phyloP scores from a whole-genome alignment of 2,329 filamentous ascomycete species.

The Pseudogymnoascus sp. region DNA sequence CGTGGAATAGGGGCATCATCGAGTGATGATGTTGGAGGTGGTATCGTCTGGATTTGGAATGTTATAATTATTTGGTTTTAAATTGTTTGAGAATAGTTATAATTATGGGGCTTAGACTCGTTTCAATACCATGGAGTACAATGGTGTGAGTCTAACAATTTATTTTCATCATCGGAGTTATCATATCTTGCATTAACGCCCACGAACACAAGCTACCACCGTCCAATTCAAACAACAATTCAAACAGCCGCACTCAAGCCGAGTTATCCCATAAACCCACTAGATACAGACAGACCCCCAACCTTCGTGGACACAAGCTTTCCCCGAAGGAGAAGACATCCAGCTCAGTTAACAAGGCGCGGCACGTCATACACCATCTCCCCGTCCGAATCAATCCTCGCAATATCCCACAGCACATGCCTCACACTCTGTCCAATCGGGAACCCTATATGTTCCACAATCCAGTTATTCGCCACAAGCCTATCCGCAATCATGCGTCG shows the following conservation, averaged over 20 bases:
- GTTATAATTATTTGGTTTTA: background rate
- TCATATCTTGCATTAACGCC: background rate
- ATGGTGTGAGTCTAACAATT: background rate
- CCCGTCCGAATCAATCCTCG: background rate
- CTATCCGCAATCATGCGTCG: constrained; percentile 2
- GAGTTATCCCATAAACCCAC: background rate
- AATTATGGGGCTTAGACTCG: background rate
- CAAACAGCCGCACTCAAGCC: background rate
- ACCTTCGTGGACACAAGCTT: background rate
- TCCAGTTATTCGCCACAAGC: background rate
- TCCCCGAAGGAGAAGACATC: background rate
- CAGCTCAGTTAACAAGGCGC: background rate
- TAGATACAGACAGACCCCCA: background rate
- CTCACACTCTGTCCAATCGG: background rate
- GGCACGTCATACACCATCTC: background rate
- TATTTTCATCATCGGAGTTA: background rate
- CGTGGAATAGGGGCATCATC: background rate
- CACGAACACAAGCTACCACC: background rate
- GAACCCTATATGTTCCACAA: background rate
- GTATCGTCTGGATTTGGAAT: background rate
- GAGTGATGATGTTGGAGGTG: background rate
- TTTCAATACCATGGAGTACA: background rate
- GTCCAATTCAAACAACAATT: background rate
- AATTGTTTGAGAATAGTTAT: background rate
- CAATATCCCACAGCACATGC: background rate